Conservation (phyloP, 2,329 filamentous ascomycete genomes). For the Sarocladium oryzae region DNA sequence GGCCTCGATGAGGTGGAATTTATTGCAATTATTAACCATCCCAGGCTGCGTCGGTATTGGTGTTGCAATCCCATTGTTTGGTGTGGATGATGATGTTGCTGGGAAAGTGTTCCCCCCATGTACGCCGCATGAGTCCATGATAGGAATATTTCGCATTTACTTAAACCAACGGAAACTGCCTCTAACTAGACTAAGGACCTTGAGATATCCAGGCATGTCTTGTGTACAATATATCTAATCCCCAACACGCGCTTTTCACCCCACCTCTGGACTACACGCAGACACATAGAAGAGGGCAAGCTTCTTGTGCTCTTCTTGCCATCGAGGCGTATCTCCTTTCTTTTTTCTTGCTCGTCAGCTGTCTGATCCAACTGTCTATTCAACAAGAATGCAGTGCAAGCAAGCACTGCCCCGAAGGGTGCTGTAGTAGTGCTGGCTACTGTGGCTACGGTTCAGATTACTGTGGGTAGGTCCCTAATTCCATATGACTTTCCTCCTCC, state of each 20-base stretch:
- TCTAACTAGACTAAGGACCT: too few species aligned
- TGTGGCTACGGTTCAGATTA: slow-evolving; percentile 21
- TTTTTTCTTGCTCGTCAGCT: not conserved
- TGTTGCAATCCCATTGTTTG: too few species aligned
- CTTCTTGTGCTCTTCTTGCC: not conserved
- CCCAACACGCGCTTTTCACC: not conserved
- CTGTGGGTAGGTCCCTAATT: slow-evolving; percentile 3
- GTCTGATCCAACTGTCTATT: not conserved
- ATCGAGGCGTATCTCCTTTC: not conserved
- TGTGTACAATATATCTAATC: not conserved
- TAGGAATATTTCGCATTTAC: not conserved
- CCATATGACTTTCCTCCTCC: not conserved
- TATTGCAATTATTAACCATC: too few species aligned
- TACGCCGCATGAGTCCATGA: not conserved
- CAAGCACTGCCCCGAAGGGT: slow-evolving; percentile 16
- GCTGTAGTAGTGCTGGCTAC: slow-evolving; percentile 14
- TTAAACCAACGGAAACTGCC: not conserved
- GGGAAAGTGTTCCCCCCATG: too few species aligned
- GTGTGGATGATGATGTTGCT: too few species aligned
- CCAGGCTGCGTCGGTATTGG: too few species aligned
- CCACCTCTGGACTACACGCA: not conserved
- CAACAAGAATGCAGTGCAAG: slow-evolving; percentile 10
- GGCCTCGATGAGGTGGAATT: too few species aligned
- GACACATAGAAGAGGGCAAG: not conserved
- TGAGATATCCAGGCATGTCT: not conserved